Conservation (phyloP, 2,329 filamentous ascomycete genomes). For the Nigrograna mackinnonii region DNA sequence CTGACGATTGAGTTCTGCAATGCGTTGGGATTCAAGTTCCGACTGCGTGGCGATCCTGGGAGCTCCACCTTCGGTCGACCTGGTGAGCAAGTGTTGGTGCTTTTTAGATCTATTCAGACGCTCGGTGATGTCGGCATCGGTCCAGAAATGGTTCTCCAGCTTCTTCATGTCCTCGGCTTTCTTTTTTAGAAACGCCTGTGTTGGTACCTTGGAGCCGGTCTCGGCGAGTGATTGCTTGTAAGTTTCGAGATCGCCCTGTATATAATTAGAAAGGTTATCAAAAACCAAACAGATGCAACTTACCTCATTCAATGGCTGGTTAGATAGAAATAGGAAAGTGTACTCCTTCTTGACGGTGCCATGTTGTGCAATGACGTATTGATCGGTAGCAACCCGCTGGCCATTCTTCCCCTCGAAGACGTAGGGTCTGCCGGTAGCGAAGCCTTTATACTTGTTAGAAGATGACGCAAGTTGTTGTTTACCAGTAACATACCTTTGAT, state of each 20-base stretch:
- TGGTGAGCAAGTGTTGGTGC: constrained; percentile 56
- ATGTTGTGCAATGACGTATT: constrained; percentile 80
- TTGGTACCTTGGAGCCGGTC: constrained; percentile 74
- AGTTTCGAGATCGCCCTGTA: constrained; percentile 75
- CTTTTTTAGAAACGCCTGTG: constrained; percentile 66
- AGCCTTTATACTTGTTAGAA: constrained; percentile 58
- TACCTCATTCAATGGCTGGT: constrained; percentile 82
- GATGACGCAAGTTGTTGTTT: background rate
- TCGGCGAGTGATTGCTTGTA: constrained; percentile 73
- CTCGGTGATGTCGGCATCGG: constrained; percentile 77
- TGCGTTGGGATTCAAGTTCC: constrained; percentile 74
- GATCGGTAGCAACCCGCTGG: constrained; percentile 79
- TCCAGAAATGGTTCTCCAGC: constrained; percentile 80
- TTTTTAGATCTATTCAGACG: constrained; percentile 71
- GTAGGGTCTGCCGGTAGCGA: constrained; percentile 80
- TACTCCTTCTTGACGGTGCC: constrained; percentile 84
- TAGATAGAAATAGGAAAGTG: constrained; percentile 89
- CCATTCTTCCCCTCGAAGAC: constrained; percentile 75
- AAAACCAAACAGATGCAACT: no score
- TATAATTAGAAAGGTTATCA: constrained; percentile 1
- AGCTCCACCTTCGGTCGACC: constrained; percentile 61
- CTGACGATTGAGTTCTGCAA: constrained; percentile 80
- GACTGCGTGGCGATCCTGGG: constrained; percentile 58
- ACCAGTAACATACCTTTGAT: constrained; percentile 70
- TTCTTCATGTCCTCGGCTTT: constrained; percentile 83